A percentile compares a stretch with the other conserved stretches of the same genome.
phyloP scores from a whole-genome alignment of 2,329 filamentous ascomycete genomes.

The Chaetomiaceae sp. region DNA sequence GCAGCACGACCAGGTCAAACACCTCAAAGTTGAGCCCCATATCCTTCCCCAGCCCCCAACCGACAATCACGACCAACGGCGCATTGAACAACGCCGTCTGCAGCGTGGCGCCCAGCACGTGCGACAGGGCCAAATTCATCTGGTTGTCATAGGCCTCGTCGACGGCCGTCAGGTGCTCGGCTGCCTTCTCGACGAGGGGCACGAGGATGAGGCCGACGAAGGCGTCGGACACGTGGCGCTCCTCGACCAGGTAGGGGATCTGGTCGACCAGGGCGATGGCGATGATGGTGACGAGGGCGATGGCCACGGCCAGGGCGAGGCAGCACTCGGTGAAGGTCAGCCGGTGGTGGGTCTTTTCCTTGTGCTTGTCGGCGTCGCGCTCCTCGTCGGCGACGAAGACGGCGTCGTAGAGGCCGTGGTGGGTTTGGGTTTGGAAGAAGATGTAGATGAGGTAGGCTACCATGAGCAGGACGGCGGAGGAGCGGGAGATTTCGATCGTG shows the following conservation, averaged over 20 bases:
- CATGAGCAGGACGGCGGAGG: slow-evolving; percentile 66
- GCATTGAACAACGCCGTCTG: slow-evolving; percentile 88
- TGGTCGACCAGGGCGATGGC: slow-evolving; percentile 69
- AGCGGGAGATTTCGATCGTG: slow-evolving; percentile 63
- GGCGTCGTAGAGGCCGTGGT: slow-evolving; percentile 72
- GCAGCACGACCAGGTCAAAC: slow-evolving; percentile 77
- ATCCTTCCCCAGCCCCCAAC: slow-evolving; percentile 66
- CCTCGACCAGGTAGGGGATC: slow-evolving; percentile 56
- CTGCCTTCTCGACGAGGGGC: slow-evolving; percentile 78
- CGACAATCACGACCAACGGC: slow-evolving; percentile 76
- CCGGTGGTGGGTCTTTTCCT: slow-evolving; percentile 59
- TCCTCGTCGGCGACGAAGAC: slow-evolving; percentile 68
- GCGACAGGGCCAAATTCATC: slow-evolving; percentile 80
- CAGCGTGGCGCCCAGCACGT: slow-evolving; percentile 81
- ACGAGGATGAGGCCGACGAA: slow-evolving; percentile 71
- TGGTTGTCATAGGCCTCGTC: slow-evolving; percentile 81
- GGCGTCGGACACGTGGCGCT: slow-evolving; percentile 44
- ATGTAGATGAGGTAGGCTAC: slow-evolving; percentile 63
- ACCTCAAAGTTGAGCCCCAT: slow-evolving; percentile 84
- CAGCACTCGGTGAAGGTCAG: slow-evolving; percentile 71
- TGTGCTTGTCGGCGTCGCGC: slow-evolving; percentile 58
- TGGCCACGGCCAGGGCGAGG: slow-evolving; percentile 58
- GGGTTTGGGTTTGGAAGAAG: slow-evolving; percentile 70
- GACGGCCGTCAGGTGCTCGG: slow-evolving; percentile 77
- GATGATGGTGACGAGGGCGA: slow-evolving; percentile 68